Evolutionary conservation across 2,329 filamentous ascomycete species (phyloP), one percentile per base, ranked within the genome.

Genomic region (Ascochyta fabae): DNA sequence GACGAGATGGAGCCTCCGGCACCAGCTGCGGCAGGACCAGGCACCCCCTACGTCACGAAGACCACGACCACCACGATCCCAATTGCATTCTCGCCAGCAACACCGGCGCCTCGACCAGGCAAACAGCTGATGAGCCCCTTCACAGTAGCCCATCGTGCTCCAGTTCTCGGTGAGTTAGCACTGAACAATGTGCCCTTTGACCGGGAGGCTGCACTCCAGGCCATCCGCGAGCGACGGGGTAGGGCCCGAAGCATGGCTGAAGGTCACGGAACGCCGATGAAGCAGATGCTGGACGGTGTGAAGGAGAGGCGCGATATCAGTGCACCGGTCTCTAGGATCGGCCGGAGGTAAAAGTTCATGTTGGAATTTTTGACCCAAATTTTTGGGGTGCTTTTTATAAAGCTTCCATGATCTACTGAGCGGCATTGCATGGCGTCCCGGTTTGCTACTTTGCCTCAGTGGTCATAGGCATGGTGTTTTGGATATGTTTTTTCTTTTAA

Each of bases 171-270:
- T n/a, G 70, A 74, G 50, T 51, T 74, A 29, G 64, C 61, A 1
- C 44, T 72, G 55, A 77, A 74, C 56, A 69, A 69, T 42, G 64
- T 74, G 10, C 72, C 70, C 15, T 66, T 82, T 51, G 80, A 82
- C 50, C 83, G 90, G 49, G 90, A 92, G 72, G 83, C 92, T 73
- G 90, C 90, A 3, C 81, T 94, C 15, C 88, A 88, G 51, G 86
- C 88, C 71, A 93, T 94, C 62, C 83, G 87, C 48, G 87, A 91
- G 76, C 82, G 90, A 26, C 79, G 90, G 48, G 89, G 88, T 6
- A 80, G 90, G 41, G 88, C 90, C 53, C 83, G 86, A 63, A 91
- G 88, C 71, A 84, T 88, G 53, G 86, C 86, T 4, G 82, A 86
- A 48, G 86, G 85, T 2, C 82, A 85, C 6, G 78, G 82, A 56